Evolutionary conservation across 2,329 filamentous ascomycete species (phyloP), one percentile per base, ranked within the genome.

Genomic region (Stachybotrys chartarum): DNA sequence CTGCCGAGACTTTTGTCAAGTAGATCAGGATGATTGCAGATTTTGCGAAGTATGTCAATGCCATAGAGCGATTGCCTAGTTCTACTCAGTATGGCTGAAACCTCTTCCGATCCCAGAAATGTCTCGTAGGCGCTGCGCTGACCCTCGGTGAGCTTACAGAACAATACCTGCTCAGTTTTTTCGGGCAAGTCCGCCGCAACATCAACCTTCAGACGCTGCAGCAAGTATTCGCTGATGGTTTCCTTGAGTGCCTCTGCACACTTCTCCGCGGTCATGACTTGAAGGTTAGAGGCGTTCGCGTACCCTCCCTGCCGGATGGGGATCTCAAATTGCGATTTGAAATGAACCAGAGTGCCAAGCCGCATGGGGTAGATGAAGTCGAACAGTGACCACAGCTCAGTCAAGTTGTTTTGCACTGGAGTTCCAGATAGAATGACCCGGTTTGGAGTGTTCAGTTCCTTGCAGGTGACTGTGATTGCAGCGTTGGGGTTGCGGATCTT

Each of bases 361-460:
- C 92, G 87, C 90, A 97, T 97, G 0, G 95, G 94, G 59, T 91
- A 97, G 56, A 97, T 88, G 66, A 99, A 99, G 68, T 99, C 95
- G 66, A 99, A 97, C 0, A 99, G 75, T 0, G 93, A 97, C 93
- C 94, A 99, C 0, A 99, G 77, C 68, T 99, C 95, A 0, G 88
- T 87, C 30, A 99, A 74, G 59, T 97, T 97, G 70, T 99, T 99
- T 70, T 99, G 95, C 78, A 99, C 95, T 0, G 95, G 95, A 0
- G 94, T 99, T 6, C 94, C 94, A 0, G 95, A 97, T 1, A 99
- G 77, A 57, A 99, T 97, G 59, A 97, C 81, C 24, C 95, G 84
- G 64, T 97, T 94, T 0, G 89, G 83, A 0, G 94, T 99, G 39
- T 88, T 86, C 11, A 99, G 75, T 69, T 97, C 90, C 68, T 99